Conservation (phyloP, 78 protist genomes). For the Polysphondylium violaceum region DNA sequence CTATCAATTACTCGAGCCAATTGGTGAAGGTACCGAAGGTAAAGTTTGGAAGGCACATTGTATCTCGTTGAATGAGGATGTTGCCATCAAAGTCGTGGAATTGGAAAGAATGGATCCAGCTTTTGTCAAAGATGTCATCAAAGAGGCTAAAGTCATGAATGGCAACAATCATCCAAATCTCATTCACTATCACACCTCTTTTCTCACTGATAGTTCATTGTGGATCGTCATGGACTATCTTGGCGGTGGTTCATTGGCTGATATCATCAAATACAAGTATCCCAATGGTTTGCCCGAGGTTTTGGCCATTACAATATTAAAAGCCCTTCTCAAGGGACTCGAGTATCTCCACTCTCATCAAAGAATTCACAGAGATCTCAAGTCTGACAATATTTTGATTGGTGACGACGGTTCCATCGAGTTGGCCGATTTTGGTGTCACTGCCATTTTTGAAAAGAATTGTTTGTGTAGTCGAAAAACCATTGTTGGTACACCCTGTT, state of each 20-base stretch:
- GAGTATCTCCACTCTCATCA: conserved; percentile 77
- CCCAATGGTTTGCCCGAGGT: conserved; percentile 68
- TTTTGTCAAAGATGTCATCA: conserved; percentile 56
- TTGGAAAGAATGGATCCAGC: conserved; percentile 20
- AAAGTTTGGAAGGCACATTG: conserved; percentile 58
- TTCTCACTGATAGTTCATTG: conserved; percentile 39
- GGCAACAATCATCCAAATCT: conserved; percentile 69
- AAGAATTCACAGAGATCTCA: conserved; percentile 90
- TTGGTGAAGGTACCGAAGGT: conserved; percentile 81
- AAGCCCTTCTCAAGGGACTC: conserved; percentile 25
- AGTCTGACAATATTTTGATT: conserved; percentile 87
- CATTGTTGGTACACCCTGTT: conserved; percentile 90
- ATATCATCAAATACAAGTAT: conserved; percentile 69
- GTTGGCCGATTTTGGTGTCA: conserved; percentile 90
- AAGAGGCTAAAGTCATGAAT: conserved; percentile 52
- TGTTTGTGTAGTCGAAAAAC: conserved; percentile 39
- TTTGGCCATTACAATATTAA: conserved; percentile 38
- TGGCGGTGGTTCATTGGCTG: conserved; percentile 84
- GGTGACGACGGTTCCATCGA: conserved; percentile 77
- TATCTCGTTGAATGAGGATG: conserved; percentile 13
- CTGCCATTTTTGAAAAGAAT: conserved; percentile 49
- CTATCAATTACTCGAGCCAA: conserved; percentile 30
- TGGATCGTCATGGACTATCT: conserved; percentile 88
- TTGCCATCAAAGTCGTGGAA: conserved; percentile 63
- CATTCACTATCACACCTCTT: conserved; percentile 72